Evolutionary conservation across 352 stramenopile genomes (phyloP), one percentile per base, ranked within the genome.

Genomic region (Chrysophaeum taylorii): DNA sequence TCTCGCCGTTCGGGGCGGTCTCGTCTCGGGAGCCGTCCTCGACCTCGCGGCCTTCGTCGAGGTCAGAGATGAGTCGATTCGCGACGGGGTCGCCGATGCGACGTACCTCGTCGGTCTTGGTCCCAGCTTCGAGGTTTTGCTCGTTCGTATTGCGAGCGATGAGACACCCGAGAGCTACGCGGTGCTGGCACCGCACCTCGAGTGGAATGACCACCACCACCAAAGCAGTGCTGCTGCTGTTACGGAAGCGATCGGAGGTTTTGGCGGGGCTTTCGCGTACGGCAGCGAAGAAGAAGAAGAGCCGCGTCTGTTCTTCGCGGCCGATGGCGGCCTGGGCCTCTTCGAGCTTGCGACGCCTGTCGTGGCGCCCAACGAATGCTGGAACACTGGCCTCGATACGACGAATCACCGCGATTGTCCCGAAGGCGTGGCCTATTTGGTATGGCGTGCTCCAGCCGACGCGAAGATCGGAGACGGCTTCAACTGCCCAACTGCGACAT

Each of bases 301-400:
- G 41, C 41, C 14, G 14, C 41, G 14, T 21, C 45, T 62, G 7
- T 37, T 37, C 27, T 62, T 62, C 27, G 9, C 50, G 25, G 23
- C 50, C 23, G 38, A 62, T 31, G 50, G 25, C 4, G 50, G 50
- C 50, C 4, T 38, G 4, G 50, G 50, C 50, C 50, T 62, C 15
- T 35, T 62, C 25, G 2, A 35, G 27, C 15, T 62, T 31, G 23
- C 25, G 5, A 2, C 14, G 7, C 50, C 50, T 1, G 25, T 62
- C 15, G 25, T 12, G 50, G 50, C 38, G 25, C 25, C 23, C 50
- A 31, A 62, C n/a, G 23, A 25, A 9, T 62, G 50, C 50, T 62
- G 50, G 50, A 62, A 62, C 50, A 62, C 50, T 25, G 50, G 50
- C 50, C 38, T 62, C 50, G 50, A 62, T 31, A 4, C 23, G 25